Conservation (phyloP, 108 stramenopile species). For the Schizochytrium sp. region DNA sequence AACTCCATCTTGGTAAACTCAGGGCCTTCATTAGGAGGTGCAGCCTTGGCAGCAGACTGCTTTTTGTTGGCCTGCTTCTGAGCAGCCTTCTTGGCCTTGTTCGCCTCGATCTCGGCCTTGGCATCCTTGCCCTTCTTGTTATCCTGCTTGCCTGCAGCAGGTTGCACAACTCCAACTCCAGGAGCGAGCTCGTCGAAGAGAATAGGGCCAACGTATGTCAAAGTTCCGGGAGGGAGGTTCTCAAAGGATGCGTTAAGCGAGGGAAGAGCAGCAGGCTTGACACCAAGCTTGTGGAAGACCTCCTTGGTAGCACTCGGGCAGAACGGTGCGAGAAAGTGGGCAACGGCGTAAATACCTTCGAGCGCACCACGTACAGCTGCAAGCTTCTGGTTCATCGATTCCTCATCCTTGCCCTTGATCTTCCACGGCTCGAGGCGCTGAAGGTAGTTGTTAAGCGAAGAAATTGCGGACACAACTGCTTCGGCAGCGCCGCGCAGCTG, state of each 20-base stretch:
- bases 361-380: slow-evolving; percentile 87
- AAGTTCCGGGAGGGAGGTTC: slow-evolving; percentile 13
- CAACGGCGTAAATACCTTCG: slow-evolving; percentile 91
- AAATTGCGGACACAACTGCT: slow-evolving; percentile 64
- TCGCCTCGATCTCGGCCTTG: slow-evolving; percentile 86
- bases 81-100: slow-evolving; percentile 75
- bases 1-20: slow-evolving; percentile 91
- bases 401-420: slow-evolving; percentile 85
- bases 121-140: slow-evolving; percentile 75
- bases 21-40: slow-evolving; percentile 71
- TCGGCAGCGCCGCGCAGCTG: slow-evolving; percentile 53
- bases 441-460: slow-evolving; percentile 91
- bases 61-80: slow-evolving; percentile 61
- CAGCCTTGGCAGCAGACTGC: slow-evolving; percentile 36
- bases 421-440: slow-evolving; percentile 96
- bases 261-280: slow-evolving; percentile 76
- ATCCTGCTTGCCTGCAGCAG: slow-evolving; percentile 78
- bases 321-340: slow-evolving; percentile 91
- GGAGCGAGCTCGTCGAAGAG: slow-evolving; percentile 73
- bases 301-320: slow-evolving; percentile 84
- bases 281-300: slow-evolving; percentile 90
- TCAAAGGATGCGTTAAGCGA: slow-evolving; percentile 50
- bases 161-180: slow-evolving; percentile 86
- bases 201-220: slow-evolving; percentile 16
- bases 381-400: slow-evolving; percentile 81